These are phyloP conservation scores for Barnettozyma sp. DNA, from an alignment of 805 yeast species.

Conservation along the genomic window DNA sequence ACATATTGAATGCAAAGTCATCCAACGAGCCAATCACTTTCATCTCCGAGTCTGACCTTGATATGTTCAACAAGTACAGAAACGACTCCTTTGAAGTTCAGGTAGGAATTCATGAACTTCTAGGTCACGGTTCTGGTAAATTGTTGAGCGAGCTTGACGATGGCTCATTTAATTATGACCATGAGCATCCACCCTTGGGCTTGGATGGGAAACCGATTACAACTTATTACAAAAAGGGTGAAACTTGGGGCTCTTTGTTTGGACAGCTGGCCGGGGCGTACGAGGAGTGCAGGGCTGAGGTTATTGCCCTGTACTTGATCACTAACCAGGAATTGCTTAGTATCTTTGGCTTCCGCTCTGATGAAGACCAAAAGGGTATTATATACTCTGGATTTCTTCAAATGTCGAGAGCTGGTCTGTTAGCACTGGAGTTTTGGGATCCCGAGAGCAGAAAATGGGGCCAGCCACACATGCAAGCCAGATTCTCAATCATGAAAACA, in stretches of 20 bases:
- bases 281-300: conserved; percentile 91
- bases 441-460: conserved; percentile 83
- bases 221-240: conserved; percentile 70
- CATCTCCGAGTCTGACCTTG: conserved; percentile 45
- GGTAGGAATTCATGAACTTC: conserved; percentile 86
- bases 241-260: conserved; percentile 87
- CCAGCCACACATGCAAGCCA: conserved; percentile 91
- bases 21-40: conserved; percentile 65
- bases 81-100: conserved; percentile 86
- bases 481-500: conserved; percentile 76
- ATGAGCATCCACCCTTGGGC: conserved; percentile 51
- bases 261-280: conserved; percentile 80
- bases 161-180: conserved; percentile 68
- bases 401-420: conserved; percentile 84
- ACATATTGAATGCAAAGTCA: conserved; percentile 71
- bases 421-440: conserved; percentile 84
- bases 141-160: conserved; percentile 53
- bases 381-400: conserved; percentile 61
- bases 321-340: conserved; percentile 60
- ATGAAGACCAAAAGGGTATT: conserved; percentile 55
- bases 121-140: conserved; percentile 91
- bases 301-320: conserved; percentile 76
- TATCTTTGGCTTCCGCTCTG: conserved; percentile 60
- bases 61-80: conserved; percentile 59
- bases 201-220: conserved; percentile 53